Evolutionary conservation across 495 filamentous ascomycete genomes (phyloP).

Genomic region (Parachaetomium inaequale): DNA sequence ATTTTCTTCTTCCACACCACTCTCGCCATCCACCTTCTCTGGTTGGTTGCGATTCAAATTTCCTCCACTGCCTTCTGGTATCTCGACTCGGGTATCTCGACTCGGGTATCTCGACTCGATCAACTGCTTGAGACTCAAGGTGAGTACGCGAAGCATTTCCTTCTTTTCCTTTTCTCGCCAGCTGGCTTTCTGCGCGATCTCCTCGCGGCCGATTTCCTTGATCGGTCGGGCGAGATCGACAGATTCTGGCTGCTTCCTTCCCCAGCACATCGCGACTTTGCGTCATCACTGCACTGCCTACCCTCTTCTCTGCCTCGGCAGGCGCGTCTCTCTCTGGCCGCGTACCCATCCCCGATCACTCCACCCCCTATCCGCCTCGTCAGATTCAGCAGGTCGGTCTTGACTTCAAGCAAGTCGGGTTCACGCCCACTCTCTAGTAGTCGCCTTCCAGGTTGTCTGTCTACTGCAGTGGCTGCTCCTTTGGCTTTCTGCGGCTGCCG

Average conservation of each 20-base stretch:
- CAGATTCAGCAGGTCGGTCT: background rate
- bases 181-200: background rate
- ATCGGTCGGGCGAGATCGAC: background rate
- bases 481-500: background rate
- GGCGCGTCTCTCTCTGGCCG: slow-evolving; percentile 1
- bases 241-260: background rate
- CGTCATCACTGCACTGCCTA: no score
- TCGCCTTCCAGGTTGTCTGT: background rate
- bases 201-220: background rate
- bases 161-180: background rate
- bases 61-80: background rate
- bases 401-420: background rate
- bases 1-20: slow-evolving; percentile 11
- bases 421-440: background rate
- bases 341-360: background rate
- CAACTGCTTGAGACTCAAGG: background rate
- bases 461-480: no score
- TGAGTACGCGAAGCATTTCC: background rate
- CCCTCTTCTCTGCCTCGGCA: background rate
- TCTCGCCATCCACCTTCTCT: background rate
- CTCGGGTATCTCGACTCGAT: no score
- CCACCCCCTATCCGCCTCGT: background rate
- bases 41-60: background rate
- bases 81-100: no score
- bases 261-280: background rate